These are phyloP conservation scores for Naegleria lovaniensis DNA, from an alignment of 208 protist genomes.

Conservation along the genomic window DNA sequence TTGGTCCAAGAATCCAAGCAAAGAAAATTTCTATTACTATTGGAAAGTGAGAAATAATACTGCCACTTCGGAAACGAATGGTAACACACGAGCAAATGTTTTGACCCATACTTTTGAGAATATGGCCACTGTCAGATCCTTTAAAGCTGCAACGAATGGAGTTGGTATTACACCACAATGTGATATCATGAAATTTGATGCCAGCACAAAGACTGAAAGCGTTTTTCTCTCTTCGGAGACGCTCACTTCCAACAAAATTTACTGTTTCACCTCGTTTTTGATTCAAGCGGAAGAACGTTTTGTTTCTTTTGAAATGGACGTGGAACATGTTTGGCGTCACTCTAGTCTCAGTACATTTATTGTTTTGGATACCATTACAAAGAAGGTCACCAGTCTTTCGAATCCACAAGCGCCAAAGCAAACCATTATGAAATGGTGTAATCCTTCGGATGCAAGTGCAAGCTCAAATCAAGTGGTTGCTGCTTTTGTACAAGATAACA, in stretches of 20 bases:
- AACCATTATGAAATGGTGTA: conserved; percentile 4
- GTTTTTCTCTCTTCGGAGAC: neutral
- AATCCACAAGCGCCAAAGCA: neutral
- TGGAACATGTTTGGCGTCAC: conserved; percentile 10
- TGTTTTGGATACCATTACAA: neutral
- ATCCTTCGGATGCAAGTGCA: neutral
- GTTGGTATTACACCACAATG: neutral
- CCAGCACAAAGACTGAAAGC: neutral
- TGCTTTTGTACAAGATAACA: conserved; percentile 4
- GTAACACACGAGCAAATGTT: neutral
- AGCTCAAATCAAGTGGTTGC: neutral
- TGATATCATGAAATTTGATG: neutral
- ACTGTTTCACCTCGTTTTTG: neutral
- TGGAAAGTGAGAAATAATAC: neutral
- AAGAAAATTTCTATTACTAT: neutral
- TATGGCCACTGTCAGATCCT: neutral
- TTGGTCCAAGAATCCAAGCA: neutral
- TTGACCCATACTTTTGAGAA: neutral
- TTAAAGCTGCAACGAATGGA: neutral
- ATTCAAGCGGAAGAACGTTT: neutral
- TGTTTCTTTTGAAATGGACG: neutral
- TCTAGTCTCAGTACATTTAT: neutral
- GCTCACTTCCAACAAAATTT: neutral
- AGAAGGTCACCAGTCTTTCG: neutral
- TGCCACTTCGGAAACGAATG: too few species aligned